These are phyloP conservation scores for Oropetium thomaeum DNA, from an alignment of 176 grass and related monocot genomes.

Conservation along the genomic window DNA sequence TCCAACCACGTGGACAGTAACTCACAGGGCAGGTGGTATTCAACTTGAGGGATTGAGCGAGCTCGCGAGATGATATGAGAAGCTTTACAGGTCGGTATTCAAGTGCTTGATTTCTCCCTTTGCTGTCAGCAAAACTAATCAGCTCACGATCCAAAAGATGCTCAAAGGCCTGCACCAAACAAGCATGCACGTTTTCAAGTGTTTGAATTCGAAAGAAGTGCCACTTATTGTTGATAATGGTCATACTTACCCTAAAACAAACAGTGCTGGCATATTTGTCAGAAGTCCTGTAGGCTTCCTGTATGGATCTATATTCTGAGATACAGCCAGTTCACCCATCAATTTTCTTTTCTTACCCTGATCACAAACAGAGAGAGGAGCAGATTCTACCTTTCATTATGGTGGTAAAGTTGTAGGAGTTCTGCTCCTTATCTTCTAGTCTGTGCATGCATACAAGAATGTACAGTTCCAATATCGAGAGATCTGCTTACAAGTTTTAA, in stretches of 20 bases:
- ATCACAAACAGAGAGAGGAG: slow-evolving; percentile 10
- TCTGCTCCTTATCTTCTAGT: slow-evolving; percentile 84
- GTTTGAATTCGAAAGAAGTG: not conserved
- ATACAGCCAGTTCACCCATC: slow-evolving; percentile 32
- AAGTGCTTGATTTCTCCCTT: slow-evolving; percentile 62
- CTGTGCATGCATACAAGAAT: slow-evolving; percentile 95
- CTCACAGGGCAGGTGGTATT: slow-evolving; percentile 84
- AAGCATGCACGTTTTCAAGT: not conserved
- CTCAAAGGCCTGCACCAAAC: slow-evolving; percentile 71
- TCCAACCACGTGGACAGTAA: slow-evolving; percentile 26
- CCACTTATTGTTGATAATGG: not conserved
- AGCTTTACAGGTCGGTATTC: slow-evolving; percentile 79
- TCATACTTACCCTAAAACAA: slow-evolving; percentile 65
- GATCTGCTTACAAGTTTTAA: slow-evolving; percentile 50
- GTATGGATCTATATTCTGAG: slow-evolving; percentile 88
- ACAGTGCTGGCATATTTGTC: slow-evolving; percentile 71
- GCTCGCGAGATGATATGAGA: slow-evolving; percentile 70
- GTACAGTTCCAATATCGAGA: slow-evolving; percentile 89
- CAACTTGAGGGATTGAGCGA: slow-evolving; percentile 62
- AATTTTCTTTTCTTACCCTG: slow-evolving; percentile 15
- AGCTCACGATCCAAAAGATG: slow-evolving; percentile 88
- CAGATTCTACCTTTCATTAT: slow-evolving; percentile 83
- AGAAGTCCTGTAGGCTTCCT: slow-evolving; percentile 89
- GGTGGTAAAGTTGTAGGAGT: slow-evolving; percentile 78
- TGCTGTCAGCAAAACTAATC: slow-evolving; percentile 68